These are phyloP conservation scores for Bipolaris sorokiniana DNA, from an alignment of 2,329 filamentous ascomycete genomes.

Conservation along the genomic window DNA sequence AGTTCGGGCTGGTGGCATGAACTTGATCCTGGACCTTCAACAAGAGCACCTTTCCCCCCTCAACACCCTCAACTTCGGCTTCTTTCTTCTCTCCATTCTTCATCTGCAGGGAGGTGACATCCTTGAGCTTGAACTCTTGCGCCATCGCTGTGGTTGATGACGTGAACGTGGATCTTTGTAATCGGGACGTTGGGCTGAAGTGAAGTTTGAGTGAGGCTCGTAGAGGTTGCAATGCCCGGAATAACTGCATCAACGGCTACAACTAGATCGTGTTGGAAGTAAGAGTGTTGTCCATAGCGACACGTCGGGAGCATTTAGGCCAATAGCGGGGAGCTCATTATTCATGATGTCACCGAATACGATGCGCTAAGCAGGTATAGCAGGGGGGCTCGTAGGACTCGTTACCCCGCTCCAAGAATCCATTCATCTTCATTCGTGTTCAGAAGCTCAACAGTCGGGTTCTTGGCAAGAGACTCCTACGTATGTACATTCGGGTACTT, in stretches of 20 bases:
- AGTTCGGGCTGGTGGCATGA: constrained; percentile 82
- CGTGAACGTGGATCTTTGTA: constrained; percentile 33
- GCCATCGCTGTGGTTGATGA: constrained; percentile 49
- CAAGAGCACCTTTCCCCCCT: constrained; percentile 83
- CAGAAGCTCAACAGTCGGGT: not conserved
- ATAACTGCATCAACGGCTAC: constrained; percentile 33
- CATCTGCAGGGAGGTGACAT: constrained; percentile 73
- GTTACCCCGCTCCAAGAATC: not conserved
- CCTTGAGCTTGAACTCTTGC: constrained; percentile 70
- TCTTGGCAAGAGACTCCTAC: not conserved
- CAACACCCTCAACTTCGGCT: constrained; percentile 86
- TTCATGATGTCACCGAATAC: constrained; percentile 26
- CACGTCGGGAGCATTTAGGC: constrained; percentile 17
- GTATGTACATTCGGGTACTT: not conserved
- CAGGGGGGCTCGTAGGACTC: not conserved
- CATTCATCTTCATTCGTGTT: not conserved
- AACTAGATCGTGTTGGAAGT: constrained; percentile 2
- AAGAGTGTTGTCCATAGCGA: not conserved
- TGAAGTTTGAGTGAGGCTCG: constrained; percentile 28
- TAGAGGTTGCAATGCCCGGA: constrained; percentile 34
- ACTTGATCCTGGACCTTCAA: constrained; percentile 77
- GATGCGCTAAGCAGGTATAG: not conserved
- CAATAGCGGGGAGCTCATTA: constrained; percentile 16
- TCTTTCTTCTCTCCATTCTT: constrained; percentile 84
- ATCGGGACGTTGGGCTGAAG: constrained; percentile 20